Base-by-base conservation (phyloP, 2,329 filamentous ascomycete genomes). In the Intubia oerlemansii region DNA sequence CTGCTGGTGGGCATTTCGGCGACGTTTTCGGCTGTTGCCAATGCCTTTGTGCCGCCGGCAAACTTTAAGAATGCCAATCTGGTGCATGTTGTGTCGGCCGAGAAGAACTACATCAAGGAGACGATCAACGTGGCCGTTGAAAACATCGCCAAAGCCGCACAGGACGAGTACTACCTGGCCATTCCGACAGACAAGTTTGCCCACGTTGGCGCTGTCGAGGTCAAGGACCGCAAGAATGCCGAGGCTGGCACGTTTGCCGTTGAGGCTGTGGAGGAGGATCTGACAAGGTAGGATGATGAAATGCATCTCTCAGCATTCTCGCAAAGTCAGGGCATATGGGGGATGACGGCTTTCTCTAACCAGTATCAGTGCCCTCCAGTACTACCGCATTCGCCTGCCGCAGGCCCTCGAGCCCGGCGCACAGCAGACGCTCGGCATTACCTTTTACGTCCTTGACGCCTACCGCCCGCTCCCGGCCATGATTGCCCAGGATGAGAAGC, bases 61-160 rank as follows among this genome's bases (percentile, higher is more conserved):
- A 78, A 84, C 40, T 98, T 92, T 59, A 81, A 84, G 56, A 93
- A 98, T 53, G 65, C 64, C 51, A 95, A 98, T 49, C 54, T 95
- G 17, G 76, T 95, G 29, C 78, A 88, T 43, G 73, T 77, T 38
- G 74, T 90, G 45, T 92, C 91, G 40, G 54, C 93, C 33, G 85
- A 95, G 53, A 95, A 93, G 61, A 78, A 71, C 40, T 95, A 88
- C 44, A 71, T 73, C 31, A 74, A 82, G 46, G 85, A 95, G 53
- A 76, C 73, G 10, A 69, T 93, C 60, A 93, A 95, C 53, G 74
- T 92, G n/a, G 62, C 91, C 29, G 69, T 98, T 37, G 77, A 93
- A 57, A 98, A 98, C 50, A 60, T 78, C 39, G 79, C 75, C 44
- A 62, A 65, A 36, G 57, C 73, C 39, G 65, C 82, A 12, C 84